Base-by-base conservation (phyloP, 2,329 filamentous ascomycete genomes). In the Colletotrichum magnum region DNA sequence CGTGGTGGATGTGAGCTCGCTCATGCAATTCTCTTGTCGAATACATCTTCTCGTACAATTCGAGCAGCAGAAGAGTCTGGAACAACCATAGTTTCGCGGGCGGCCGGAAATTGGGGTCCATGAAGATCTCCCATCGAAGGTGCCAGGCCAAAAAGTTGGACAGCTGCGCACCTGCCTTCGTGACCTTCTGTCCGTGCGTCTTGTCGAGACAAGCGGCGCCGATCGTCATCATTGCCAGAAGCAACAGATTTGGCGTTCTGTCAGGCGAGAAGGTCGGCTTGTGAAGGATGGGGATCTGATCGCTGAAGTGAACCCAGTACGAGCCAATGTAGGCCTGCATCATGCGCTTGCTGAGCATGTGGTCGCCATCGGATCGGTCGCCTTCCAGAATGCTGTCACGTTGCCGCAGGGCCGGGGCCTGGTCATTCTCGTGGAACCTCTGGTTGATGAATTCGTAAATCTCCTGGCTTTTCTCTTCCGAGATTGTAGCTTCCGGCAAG, bases 21-120 rank as follows among this genome's bases (percentile, higher is more conserved):
- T 99, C 96, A 79, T 99, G 96, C 39, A 98, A 84, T 68, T 94
- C 92, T 72, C 95, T 89, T 0, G 95, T 97, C 47, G 94, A 96
- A 79, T 95, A 98, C 93, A 97, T 96, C 85, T 99, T 99, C 82
- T 99, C 96, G 75, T 97, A 98, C 0, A 97, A 84, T 78, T 99
- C 96, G 13, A 98, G 86, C 5, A 98, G 86, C 5, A 98, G 85
- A 59, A 98, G 83, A 1, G 95, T 92, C 78, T 98, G 96, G 82
- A 98, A 98, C 0, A 97, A 90, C 95, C 95, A 99, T 7, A 99
- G 83, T 80, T 97, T 97, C 9, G 95, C 95, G 0, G 96, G 95
- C 1, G 96, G 95, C 18, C 94, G 87, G 81, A 97, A 98, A 79
- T 95, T 94, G 15, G 88, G 86, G 77, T 98, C 93, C 87, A 95